Evolutionary conservation across 805 yeast species (phyloP), one percentile per base, ranked within the genome.

Genomic region (Yamadazyma paraphyllophila): DNA sequence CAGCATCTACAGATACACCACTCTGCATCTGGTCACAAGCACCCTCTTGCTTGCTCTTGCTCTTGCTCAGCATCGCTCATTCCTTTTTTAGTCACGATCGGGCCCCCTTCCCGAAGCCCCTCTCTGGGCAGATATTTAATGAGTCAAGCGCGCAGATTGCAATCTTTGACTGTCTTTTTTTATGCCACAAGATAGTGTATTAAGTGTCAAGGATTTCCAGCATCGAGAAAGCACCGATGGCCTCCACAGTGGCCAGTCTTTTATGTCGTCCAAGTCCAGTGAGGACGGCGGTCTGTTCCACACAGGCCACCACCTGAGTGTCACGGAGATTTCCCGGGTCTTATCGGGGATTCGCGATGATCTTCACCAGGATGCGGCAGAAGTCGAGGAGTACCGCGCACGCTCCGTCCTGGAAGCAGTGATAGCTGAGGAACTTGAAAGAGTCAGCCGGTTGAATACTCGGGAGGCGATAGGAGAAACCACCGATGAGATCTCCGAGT

Each of bases 271-370:
- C 4, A 29, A 29, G 7, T 29, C 31, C 11, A 29, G 31, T 7
- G 11, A 11, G 8, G 13, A 29, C 4, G 7, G 3, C 24, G 24
- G 13, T 4, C 31, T 29, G 31, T n/a, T 11, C 31, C 31, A 10
- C 7, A 10, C 31, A 29, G 13, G 13, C 13, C 31, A n/a, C 4
- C 31, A n/a, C 31, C 43, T 26, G 35, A 13, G 30, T 4, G 13
- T 39, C 11, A 40, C 49, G 8, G 45, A 46, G 14, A 16, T 46
- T 11, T 36, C 41, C 4, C 29, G 40, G 25, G 41, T 46, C 1
- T 25, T 46, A 7, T 39, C 44, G 24, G 64, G 59, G 5, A 57
- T 61, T 13, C 41, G 47, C 24, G 66, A 61, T 41, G 65, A 61
- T 42, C 45, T 40, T 9, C 45, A 38, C 4, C 58, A 52, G 35